Percentiles rank a stretch among this genome's conserved stretches.
Evolutionary conservation across 1,139 yeast species (phyloP).

Genomic region (Taphrina deformans): DNA sequence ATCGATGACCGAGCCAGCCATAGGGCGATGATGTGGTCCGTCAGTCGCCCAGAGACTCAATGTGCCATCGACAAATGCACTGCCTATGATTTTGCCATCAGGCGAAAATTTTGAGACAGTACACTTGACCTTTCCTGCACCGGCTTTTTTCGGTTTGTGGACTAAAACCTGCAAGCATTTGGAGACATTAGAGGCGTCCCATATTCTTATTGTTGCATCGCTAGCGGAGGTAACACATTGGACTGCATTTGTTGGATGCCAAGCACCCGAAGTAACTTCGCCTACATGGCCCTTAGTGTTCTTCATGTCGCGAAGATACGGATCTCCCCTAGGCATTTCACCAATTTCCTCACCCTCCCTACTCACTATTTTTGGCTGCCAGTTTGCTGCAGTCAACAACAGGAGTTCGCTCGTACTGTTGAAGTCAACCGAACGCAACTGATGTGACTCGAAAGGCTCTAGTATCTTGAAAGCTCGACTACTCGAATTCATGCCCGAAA

Average conservation of each 20-base stretch:
- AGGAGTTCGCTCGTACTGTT: constrained; percentile 42
- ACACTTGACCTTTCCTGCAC: constrained; percentile 40
- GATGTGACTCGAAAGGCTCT: constrained; percentile 45
- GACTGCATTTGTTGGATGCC: constrained; percentile 42
- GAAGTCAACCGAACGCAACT: constrained; percentile 41
- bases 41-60: constrained; percentile 44
- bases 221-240: constrained; percentile 44
- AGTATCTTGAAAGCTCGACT: constrained; percentile 43
- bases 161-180: constrained; percentile 44
- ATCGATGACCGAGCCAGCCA: constrained; percentile 38
- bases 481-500: constrained; percentile 44
- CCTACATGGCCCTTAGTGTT: constrained; percentile 48
- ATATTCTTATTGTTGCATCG: constrained; percentile 47
- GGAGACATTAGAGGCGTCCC: constrained; percentile 43
- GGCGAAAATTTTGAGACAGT: constrained; percentile 41
- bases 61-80: constrained; percentile 42
- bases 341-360: constrained; percentile 40
- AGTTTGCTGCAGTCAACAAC: constrained; percentile 42
- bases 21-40: constrained; percentile 44
- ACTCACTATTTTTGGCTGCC: constrained; percentile 41
- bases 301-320: constrained; percentile 47
- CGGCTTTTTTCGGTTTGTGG: constrained; percentile 40
- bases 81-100: constrained; percentile 42
- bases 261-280: constrained; percentile 45
- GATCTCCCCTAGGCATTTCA: constrained; percentile 46